phyloP scores from a whole-genome alignment of 78 protist genomes.

The Protostelium mycophagum region DNA sequence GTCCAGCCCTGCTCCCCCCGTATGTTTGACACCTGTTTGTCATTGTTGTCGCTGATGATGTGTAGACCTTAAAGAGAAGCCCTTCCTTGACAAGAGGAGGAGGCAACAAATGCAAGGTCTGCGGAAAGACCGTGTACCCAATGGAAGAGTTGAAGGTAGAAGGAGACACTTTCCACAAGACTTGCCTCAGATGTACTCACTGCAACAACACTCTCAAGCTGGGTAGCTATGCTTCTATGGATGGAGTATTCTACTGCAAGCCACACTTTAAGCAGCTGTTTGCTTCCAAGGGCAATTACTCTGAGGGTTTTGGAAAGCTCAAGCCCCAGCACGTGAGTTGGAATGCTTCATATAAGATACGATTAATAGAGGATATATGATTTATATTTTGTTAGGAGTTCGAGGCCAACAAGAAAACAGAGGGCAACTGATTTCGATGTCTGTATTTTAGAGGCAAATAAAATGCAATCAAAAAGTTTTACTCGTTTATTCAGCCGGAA shows the following conservation, averaged over 20 bases:
- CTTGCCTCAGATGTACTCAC: constrained; percentile 54
- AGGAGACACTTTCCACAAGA: constrained; percentile 58
- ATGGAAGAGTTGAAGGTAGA: constrained; percentile 30
- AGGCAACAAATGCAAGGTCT: constrained; percentile 29
- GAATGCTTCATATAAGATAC: not conserved
- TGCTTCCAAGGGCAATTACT: constrained; percentile 69
- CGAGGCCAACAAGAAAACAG: not conserved
- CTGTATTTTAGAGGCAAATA: no score
- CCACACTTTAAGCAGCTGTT: constrained; percentile 68
- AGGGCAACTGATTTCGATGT: not conserved
- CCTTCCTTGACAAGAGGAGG: not conserved
- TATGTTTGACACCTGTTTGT: no score
- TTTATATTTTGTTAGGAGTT: not conserved
- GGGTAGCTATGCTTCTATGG: constrained; percentile 62
- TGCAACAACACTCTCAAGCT: constrained; percentile 64
- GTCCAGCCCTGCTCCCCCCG: no score
- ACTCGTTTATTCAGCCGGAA: no score
- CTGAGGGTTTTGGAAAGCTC: constrained; percentile 55
- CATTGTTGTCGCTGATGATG: no score
- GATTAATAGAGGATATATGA: no score
- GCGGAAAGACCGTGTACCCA: constrained; percentile 43
- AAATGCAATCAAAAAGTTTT: no score
- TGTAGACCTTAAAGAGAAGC: no score
- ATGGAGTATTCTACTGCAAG: constrained; percentile 60
- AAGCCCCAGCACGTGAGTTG: constrained; percentile 16